Base-by-base conservation (phyloP, 1,284 basidiomycete genomes). In the Neotropicomus parvogracilis region DNA sequence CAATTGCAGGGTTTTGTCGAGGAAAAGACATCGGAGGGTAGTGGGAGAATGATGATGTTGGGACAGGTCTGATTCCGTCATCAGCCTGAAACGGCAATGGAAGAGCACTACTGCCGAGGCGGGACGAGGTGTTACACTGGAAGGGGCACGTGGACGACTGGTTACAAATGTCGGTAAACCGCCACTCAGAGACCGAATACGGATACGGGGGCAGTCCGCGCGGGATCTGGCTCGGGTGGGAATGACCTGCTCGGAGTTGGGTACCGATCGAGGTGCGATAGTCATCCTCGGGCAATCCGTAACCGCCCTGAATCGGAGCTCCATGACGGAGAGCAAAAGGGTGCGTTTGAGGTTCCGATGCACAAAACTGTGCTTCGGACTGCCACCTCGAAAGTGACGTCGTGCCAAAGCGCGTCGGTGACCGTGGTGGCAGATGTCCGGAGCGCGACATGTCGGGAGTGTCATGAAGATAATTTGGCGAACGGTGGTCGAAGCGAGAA, bases 111-210 rank as follows among this genome's bases (percentile, higher is more conserved):
- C 14, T 31, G 28, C 19, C 36, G 31, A 29, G 19, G n/a, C 48
- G 38, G 1, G 40, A 37, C 16, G 27, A 42, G 3, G 29, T 5
- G 14, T 40, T 31, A n/a, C 27, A 24, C 8, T 49, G 48, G 28
- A 40, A 40, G 6, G 44, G 24, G 21, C 50, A 34, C 16, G 40
- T 31, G 11, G 33, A 26, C 9, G 43, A 44, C 5, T 55, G 53
- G 8, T 14, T 17, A 9, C 31, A 31, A 36, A 37, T 11, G 6
- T 26, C 9, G 42, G 44, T 1, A 38, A 46, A 46, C 14, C 56
- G 55, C 55, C 48, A 46, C 10, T 51, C 47, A 19, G 42, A 35
- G 28, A 40, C 42, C 5, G 33, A 43, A 36, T 40, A 34, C 4
- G 37, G 19, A 36, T 40, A 34, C 4, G 37, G 19, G 16, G 49